Evolutionary conservation across 2,329 filamentous ascomycete genomes (phyloP).

Genomic region (Xylaria sp.): DNA sequence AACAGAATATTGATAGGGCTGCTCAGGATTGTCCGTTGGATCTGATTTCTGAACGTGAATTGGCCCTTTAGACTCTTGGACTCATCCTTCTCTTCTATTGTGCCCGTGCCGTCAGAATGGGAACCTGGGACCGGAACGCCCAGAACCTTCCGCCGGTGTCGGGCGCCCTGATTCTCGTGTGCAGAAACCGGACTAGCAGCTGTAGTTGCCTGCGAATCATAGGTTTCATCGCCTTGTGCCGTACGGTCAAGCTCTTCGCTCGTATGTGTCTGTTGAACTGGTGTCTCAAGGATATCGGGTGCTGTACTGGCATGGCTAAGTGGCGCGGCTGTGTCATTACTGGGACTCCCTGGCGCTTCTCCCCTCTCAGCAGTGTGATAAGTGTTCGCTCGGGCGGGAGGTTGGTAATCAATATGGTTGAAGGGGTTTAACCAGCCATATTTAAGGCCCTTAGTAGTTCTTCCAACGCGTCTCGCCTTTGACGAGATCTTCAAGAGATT

Average conservation of each 20-base stretch:
- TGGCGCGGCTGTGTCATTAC: neutral
- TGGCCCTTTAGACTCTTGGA: constrained; percentile 62
- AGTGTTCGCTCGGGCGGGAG: constrained; percentile 32
- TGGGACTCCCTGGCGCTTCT: neutral
- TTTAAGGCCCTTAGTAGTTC: constrained; percentile 23
- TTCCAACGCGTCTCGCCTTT: constrained; percentile 32
- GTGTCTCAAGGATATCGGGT: constrained; percentile 26
- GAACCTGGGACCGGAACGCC: constrained; percentile 2
- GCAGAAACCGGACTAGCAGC: constrained; percentile 24
- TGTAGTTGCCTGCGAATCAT: constrained; percentile 33
- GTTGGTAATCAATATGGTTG: constrained; percentile 31
- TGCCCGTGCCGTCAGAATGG: constrained; percentile 38
- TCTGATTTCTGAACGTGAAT: constrained; percentile 72
- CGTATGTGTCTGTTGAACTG: constrained; percentile 2
- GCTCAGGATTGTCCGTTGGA: constrained; percentile 79
- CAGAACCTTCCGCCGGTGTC: constrained; percentile 30
- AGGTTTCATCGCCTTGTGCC: constrained; percentile 23
- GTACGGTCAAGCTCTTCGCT: constrained; percentile 7
- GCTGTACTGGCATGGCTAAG: constrained; percentile 34
- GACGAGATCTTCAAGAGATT: constrained; percentile 35
- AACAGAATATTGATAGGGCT: constrained; percentile 90
- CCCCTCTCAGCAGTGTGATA: constrained; percentile 31
- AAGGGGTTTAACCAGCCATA: constrained; percentile 39
- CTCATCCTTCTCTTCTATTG: constrained; percentile 44
- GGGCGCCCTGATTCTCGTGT: constrained; percentile 13